Percentiles rank a stretch among this genome's conserved stretches.
phyloP scores from a whole-genome alignment of 306 rosid genomes.

The Quercus gilva region DNA sequence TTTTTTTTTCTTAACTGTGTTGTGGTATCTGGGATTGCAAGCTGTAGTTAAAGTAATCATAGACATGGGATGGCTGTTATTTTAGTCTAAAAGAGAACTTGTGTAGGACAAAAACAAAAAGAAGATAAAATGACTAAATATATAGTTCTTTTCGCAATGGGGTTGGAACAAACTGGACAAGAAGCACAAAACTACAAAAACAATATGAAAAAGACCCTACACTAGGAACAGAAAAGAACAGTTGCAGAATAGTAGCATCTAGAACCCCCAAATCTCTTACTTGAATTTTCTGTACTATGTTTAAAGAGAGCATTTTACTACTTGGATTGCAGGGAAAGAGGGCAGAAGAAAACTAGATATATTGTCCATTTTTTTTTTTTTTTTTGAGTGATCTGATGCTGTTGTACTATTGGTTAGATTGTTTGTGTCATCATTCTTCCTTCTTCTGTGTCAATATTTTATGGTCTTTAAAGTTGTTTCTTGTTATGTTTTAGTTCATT shows the following conservation, averaged over 20 bases:
- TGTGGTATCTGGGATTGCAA: background rate
- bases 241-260: too few relatives aligned
- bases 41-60: constrained; percentile 50
- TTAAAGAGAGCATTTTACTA: background rate
- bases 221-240: too few relatives aligned
- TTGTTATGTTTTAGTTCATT: background rate
- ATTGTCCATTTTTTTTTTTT: background rate
- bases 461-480: background rate
- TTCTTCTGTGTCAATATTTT: background rate
- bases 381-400: background rate
- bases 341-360: background rate
- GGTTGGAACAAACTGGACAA: too few relatives aligned
- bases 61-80: constrained; percentile 13
- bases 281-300: background rate
- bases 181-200: too few relatives aligned
- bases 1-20: background rate
- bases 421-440: background rate
- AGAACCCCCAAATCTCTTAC: too few relatives aligned
- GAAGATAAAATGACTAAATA: constrained; percentile 12
- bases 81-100: background rate
- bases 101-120: constrained; percentile 14
- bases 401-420: background rate
- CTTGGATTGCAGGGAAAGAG: background rate
- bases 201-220: too few relatives aligned
- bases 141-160: constrained; percentile 8